phyloP scores from a whole-genome alignment of 306 rosid species.

The Morella rubra region DNA sequence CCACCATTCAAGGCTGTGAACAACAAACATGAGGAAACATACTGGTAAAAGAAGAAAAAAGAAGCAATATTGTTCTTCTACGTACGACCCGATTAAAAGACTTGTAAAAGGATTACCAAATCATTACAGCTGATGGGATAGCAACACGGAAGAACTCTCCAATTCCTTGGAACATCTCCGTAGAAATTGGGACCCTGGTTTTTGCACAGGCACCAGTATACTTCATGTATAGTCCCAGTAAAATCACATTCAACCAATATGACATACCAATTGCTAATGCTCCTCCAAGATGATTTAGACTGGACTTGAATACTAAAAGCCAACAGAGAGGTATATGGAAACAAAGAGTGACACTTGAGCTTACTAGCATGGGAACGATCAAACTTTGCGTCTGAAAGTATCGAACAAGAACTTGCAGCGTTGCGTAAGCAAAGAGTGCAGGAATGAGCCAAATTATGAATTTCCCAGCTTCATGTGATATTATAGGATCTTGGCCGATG shows the following conservation, averaged over 20 bases:
- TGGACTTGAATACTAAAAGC: slow-evolving; percentile 59
- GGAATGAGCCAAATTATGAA: slow-evolving; percentile 68
- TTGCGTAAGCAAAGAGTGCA: slow-evolving; percentile 63
- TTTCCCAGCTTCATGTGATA: slow-evolving; percentile 66
- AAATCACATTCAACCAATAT: slow-evolving; percentile 61
- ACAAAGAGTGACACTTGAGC: slow-evolving; percentile 45
- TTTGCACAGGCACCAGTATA: slow-evolving; percentile 47
- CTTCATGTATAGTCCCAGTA: slow-evolving; percentile 53
- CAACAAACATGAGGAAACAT: slow-evolving; percentile 11
- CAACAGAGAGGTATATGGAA: slow-evolving; percentile 64
- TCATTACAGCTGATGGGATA: slow-evolving; percentile 73
- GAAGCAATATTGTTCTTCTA: neutral
- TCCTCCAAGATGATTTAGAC: slow-evolving; percentile 55
- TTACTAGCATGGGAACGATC: slow-evolving; percentile 52
- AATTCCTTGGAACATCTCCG: slow-evolving; percentile 52
- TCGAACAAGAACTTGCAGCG: slow-evolving; percentile 58
- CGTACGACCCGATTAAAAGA: neutral
- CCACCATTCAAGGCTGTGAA: slow-evolving; percentile 70
- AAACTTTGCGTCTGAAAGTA: slow-evolving; percentile 73
- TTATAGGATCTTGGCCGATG: slow-evolving; percentile 75
- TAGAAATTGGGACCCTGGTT: slow-evolving; percentile 53
- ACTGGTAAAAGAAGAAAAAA: neutral
- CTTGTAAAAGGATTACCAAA: slow-evolving; percentile 46
- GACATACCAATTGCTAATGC: slow-evolving; percentile 69
- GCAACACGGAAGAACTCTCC: slow-evolving; percentile 60